phyloP scores from a whole-genome alignment of 495 filamentous ascomycete genomes.

The Penicillium alfredii region DNA sequence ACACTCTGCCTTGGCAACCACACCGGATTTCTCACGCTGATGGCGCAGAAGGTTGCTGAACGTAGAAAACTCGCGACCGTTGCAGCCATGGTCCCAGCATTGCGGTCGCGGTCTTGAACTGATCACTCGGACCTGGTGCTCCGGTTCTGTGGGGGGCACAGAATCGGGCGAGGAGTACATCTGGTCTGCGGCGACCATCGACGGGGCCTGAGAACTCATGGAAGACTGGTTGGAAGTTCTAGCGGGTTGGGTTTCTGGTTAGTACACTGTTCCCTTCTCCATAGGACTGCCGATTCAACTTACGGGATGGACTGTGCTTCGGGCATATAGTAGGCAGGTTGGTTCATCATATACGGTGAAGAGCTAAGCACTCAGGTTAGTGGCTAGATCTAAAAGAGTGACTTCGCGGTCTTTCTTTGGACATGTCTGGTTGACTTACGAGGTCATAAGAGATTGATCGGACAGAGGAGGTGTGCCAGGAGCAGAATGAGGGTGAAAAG shows the following conservation, averaged over 20 bases:
- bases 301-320: conserved; percentile 18
- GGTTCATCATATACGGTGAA: conserved; percentile 23
- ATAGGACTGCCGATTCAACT: neutral
- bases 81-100: conserved; percentile 95
- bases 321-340: conserved; percentile 18
- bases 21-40: conserved; percentile 89
- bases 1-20: conserved; percentile 78
- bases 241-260: neutral
- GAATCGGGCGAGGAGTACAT: conserved; percentile 31
- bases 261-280: neutral
- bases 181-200: conserved; percentile 23
- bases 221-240: conserved; percentile 17
- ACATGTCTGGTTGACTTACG: conserved; percentile 15
- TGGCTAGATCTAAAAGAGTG: neutral
- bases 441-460: conserved; percentile 17
- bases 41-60: conserved; percentile 92
- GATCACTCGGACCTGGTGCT: conserved; percentile 60
- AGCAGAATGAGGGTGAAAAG: conserved; percentile 12
- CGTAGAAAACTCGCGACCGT: conserved; percentile 87
- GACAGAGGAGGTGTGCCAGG: conserved; percentile 3
- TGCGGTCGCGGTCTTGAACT: conserved; percentile 79
- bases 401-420: too few relatives aligned
- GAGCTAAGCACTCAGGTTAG: conserved; percentile 1
- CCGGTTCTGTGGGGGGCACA: conserved; percentile 23
- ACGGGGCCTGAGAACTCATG: conserved; percentile 25